Evolutionary conservation across 495 filamentous ascomycete genomes (phyloP).

Genomic region (Clohesyomyces aquaticus): DNA sequence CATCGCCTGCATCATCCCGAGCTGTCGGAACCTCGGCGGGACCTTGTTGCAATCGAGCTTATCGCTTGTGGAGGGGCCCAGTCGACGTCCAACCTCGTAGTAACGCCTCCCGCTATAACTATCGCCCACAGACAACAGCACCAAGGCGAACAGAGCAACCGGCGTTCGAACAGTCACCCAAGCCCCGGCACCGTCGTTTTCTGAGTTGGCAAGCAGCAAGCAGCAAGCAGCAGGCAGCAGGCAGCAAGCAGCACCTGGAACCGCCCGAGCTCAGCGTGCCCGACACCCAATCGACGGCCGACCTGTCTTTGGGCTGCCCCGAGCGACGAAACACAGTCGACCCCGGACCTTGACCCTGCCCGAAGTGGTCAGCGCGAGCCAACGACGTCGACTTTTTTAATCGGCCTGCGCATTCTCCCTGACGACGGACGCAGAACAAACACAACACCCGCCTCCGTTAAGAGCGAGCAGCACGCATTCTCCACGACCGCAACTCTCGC

Average conservation of each 20-base stretch:
- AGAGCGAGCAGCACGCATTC: not conserved
- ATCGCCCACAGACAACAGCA: slow-evolving; percentile 1
- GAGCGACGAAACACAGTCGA: slow-evolving; percentile 36
- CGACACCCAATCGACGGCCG: slow-evolving; percentile 31
- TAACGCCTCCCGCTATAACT: too few species aligned
- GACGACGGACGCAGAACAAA: slow-evolving; percentile 37
- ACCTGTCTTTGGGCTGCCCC: slow-evolving; percentile 11
- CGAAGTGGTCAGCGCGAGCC: slow-evolving; percentile 23
- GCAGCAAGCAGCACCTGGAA: too few species aligned
- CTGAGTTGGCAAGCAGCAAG: slow-evolving; percentile 28
- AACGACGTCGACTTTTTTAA: slow-evolving; percentile 26
- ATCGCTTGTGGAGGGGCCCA: slow-evolving; percentile 20
- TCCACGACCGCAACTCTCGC: not conserved
- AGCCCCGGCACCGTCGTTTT: slow-evolving; percentile 3
- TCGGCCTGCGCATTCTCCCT: slow-evolving; percentile 17
- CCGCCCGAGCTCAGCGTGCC: slow-evolving; percentile 3
- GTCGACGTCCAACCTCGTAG: too few species aligned
- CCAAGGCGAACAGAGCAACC: not conserved
- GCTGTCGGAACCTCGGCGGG: slow-evolving; percentile 35
- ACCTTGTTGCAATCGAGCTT: slow-evolving; percentile 22
- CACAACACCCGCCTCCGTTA: slow-evolving; percentile 18
- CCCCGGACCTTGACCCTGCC: slow-evolving; percentile 35
- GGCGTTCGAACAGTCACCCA: not conserved
- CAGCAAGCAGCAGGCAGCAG: too few species aligned
- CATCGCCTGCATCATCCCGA: slow-evolving; percentile 22